These are phyloP conservation scores for Centaurea solstitialis DNA, from an alignment of 129 eudicot genomes.

Conservation along the genomic window DNA sequence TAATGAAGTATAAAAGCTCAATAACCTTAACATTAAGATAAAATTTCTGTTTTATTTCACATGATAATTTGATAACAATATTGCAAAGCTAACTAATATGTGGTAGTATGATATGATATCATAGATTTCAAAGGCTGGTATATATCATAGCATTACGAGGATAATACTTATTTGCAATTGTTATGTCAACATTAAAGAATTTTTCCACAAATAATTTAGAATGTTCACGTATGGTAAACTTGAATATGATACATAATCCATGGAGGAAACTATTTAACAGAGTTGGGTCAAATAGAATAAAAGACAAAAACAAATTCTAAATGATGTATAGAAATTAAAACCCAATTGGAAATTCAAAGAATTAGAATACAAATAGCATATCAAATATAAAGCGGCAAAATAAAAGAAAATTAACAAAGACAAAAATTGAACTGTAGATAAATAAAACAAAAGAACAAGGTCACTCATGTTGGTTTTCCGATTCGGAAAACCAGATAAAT, in stretches of 20 bases:
- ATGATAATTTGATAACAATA: neutral
- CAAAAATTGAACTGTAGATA: neutral
- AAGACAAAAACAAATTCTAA: neutral
- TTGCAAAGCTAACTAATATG: neutral
- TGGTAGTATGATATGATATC: constrained; percentile 3
- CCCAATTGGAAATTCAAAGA: neutral
- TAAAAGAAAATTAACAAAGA: neutral
- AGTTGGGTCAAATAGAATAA: neutral
- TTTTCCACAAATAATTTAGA: neutral
- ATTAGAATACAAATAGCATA: neutral
- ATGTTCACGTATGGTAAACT: constrained; percentile 1
- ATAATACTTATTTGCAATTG: neutral
- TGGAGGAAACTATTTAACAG: neutral
- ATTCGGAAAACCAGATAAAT: too few relatives aligned
- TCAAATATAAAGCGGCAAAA: neutral
- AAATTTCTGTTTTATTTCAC: too few relatives aligned
- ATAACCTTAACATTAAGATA: neutral
- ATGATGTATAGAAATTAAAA: neutral
- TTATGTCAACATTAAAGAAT: neutral
- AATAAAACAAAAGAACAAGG: neutral
- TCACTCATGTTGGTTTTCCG: too few relatives aligned
- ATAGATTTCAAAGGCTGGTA: neutral
- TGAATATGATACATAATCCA: neutral
- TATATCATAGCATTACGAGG: neutral
- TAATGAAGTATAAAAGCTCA: neutral